These are phyloP conservation scores for Diaporthe humulicola DNA, from an alignment of 2,329 filamentous ascomycete genomes.

Conservation along the genomic window DNA sequence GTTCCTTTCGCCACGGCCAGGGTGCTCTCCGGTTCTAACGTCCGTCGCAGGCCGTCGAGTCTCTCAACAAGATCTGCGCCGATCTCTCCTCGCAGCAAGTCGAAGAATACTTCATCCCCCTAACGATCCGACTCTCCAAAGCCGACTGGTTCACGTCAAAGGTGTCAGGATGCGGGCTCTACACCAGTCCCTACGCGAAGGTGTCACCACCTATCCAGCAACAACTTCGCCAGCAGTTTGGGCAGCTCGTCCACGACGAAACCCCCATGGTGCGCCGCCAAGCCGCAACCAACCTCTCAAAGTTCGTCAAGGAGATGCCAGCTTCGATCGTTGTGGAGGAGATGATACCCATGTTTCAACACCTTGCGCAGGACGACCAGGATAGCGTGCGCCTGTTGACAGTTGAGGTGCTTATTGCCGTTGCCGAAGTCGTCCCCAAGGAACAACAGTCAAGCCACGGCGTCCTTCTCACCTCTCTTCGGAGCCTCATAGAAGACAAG, in stretches of 20 bases:
- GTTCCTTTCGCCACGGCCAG: conserved; percentile 41
- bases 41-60: conserved; percentile 87
- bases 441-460: conserved; percentile 98
- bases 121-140: conserved; percentile 95
- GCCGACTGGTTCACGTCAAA: conserved; percentile 99
- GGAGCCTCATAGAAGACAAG: conserved; percentile 97
- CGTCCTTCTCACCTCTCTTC: conserved; percentile 88
- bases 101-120: conserved; percentile 96
- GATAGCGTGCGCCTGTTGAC: conserved; percentile 97
- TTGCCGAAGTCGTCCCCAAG: conserved; percentile 97
- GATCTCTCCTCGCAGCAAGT: conserved; percentile 92
- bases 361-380: conserved; percentile 95
- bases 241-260: conserved; percentile 94
- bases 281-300: conserved; percentile 94
- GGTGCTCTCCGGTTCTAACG: conserved; percentile 37
- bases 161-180: conserved; percentile 96
- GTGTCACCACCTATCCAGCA: conserved; percentile 90
- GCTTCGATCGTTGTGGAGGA: conserved; percentile 93
- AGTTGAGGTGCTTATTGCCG: conserved; percentile 95
- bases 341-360: conserved; percentile 99
- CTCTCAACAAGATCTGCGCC: conserved; percentile 98
- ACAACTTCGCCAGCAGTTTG: conserved; percentile 91
- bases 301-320: conserved; percentile 98
- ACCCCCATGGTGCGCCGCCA: conserved; percentile 99
- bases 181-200: conserved; percentile 93